Conservation (phyloP, 805 yeast genomes). For the Maudiozyma saulgeensis region DNA sequence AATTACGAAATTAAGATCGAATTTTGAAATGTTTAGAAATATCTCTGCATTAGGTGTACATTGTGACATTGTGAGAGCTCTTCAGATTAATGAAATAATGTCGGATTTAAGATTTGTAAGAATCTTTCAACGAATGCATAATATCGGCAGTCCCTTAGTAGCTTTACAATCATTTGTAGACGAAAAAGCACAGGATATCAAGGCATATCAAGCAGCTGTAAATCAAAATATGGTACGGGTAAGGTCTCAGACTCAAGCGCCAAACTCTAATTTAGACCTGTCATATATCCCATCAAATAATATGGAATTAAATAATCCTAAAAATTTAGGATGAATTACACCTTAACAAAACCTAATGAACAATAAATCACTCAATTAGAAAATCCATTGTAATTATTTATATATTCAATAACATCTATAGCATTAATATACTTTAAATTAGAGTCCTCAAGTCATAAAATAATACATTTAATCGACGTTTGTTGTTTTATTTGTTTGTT, state of each 20-base stretch:
- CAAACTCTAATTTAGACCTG: not conserved
- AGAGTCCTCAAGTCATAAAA: no score
- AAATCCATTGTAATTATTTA: no score
- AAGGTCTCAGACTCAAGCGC: not conserved
- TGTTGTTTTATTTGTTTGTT: no score
- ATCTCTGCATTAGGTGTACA: constrained; percentile 54
- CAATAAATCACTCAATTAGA: no score
- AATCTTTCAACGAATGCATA: constrained; percentile 40
- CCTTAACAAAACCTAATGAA: no score
- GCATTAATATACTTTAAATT: no score
- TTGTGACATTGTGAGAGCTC: constrained; percentile 53
- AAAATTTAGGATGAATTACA: no score
- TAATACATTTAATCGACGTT: no score
- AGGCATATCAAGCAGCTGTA: not conserved
- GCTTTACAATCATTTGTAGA: constrained; percentile 38
- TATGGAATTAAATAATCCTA: not conserved
- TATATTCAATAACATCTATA: no score
- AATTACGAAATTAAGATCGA: constrained; percentile 28
- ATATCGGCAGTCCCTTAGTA: constrained; percentile 44
- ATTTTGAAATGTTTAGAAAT: constrained; percentile 37
- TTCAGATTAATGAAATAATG: constrained; percentile 76
- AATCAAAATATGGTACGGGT: not conserved
- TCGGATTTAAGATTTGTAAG: constrained; percentile 57
- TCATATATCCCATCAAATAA: not conserved
- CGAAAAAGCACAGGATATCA: not conserved